A percentile compares a stretch with the other conserved stretches of the same genome.
phyloP scores from a whole-genome alignment of 2,329 filamentous ascomycete species.

The Colletotrichum cuscutae region DNA sequence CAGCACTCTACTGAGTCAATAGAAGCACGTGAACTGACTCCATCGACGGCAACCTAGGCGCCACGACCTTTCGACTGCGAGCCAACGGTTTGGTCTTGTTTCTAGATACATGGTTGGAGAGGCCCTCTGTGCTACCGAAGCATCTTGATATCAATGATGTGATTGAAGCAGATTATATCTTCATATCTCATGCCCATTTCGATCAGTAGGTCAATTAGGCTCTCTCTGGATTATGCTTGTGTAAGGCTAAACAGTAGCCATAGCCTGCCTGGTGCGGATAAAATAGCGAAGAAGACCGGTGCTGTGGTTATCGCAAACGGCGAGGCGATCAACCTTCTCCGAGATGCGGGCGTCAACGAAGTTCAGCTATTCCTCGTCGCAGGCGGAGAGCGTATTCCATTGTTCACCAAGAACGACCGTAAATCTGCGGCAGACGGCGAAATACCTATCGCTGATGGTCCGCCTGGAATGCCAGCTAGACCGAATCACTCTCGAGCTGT shows the following conservation, averaged over 20 bases:
- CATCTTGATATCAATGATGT: constrained; percentile 28
- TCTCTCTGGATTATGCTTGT: not conserved
- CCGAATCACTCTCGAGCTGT: constrained; percentile 14
- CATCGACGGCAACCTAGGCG: too few relatives aligned
- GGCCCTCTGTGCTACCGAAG: too few relatives aligned
- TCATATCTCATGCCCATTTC: constrained; percentile 41
- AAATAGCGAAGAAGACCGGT: constrained; percentile 39
- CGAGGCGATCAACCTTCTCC: constrained; percentile 39
- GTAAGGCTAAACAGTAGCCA: too few relatives aligned
- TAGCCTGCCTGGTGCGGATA: constrained; percentile 39
- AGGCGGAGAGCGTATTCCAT: constrained; percentile 39
- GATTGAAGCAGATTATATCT: constrained; percentile 39
- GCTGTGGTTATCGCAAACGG: constrained; percentile 39
- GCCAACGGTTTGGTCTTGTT: too few relatives aligned
- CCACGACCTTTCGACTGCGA: too few relatives aligned
- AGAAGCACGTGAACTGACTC: too few relatives aligned
- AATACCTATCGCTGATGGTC: not conserved
- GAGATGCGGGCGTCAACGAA: constrained; percentile 38
- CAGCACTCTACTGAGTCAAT: too few relatives aligned
- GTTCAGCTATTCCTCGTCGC: constrained; percentile 38
- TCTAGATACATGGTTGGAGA: too few relatives aligned
- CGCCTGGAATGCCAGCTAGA: not conserved
- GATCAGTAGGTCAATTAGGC: constrained; percentile 33
- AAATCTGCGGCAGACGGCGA: not conserved
- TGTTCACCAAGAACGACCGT: constrained; percentile 34